Percentiles rank a stretch among this genome's conserved stretches.
These are phyloP conservation scores for Populus nigra DNA, from an alignment of 345 rosid species.

Conservation along the genomic window DNA sequence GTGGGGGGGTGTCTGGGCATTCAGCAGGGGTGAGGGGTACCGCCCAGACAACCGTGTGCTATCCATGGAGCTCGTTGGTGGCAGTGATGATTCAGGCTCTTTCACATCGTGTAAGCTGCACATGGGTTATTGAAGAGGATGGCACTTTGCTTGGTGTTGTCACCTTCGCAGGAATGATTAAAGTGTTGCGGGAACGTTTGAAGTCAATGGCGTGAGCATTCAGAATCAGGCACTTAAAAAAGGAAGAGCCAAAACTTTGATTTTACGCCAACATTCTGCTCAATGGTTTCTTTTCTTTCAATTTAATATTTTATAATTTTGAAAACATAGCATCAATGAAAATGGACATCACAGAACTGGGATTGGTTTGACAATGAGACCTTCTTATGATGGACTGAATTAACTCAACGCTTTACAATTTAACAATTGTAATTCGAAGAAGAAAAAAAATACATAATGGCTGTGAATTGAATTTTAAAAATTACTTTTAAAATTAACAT, in stretches of 20 bases:
- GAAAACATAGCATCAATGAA: not conserved
- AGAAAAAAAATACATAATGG: not conserved
- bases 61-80: constrained; percentile 55
- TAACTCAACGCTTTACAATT: not conserved
- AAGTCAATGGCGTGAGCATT: constrained; percentile 12
- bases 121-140: constrained; percentile 60
- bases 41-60: constrained; percentile 44
- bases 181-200: constrained; percentile 48
- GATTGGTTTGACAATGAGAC: not conserved
- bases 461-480: not conserved
- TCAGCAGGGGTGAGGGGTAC: constrained; percentile 33
- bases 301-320: not conserved
- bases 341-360: not conserved
- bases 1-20: constrained; percentile 26
- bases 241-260: not conserved
- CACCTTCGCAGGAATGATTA: constrained; percentile 46
- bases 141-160: constrained; percentile 47
- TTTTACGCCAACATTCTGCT: not conserved
- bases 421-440: not conserved
- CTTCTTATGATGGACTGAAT: not conserved
- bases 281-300: not conserved
- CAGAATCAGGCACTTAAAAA: not conserved
- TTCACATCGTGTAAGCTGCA: constrained; percentile 46
- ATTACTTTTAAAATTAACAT: no score
- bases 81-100: constrained; percentile 71